Conservation (phyloP, 805 yeast genomes). For the Myxozyma udenii region DNA sequence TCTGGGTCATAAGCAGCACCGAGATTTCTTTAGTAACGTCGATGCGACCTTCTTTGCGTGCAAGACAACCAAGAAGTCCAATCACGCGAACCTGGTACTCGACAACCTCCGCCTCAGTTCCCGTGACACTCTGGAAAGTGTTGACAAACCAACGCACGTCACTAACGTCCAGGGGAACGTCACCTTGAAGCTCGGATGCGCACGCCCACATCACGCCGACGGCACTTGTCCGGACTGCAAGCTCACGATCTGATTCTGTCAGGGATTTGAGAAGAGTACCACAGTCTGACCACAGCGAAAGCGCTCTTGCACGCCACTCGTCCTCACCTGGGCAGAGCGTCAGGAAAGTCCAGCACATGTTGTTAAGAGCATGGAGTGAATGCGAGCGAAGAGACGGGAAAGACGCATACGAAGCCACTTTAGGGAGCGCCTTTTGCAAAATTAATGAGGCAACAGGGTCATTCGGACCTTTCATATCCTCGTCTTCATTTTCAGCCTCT, state of each 20-base stretch:
- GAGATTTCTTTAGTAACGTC: conserved; percentile 48
- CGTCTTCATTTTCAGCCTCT: conserved; percentile 2
- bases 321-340: conserved; percentile 39
- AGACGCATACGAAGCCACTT: conserved; percentile 35
- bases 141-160: conserved; percentile 12
- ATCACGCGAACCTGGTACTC: conserved; percentile 48
- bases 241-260: background rate
- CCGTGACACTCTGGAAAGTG: background rate
- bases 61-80: conserved; percentile 55
- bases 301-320: conserved; percentile 41
- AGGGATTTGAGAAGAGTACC: conserved; percentile 16
- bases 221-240: conserved; percentile 32
- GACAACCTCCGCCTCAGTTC: background rate
- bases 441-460: conserved; percentile 25
- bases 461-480: conserved; percentile 10
- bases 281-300: conserved; percentile 32
- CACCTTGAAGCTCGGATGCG: conserved; percentile 36
- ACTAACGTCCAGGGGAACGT: conserved; percentile 32
- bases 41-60: conserved; percentile 46
- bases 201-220: conserved; percentile 50
- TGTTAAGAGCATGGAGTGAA: conserved; percentile 65
- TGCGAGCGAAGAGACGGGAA: conserved; percentile 53
- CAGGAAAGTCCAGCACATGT: conserved; percentile 58
- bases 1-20: conserved; percentile 43
- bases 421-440: conserved; percentile 12